These are phyloP conservation scores for Saccharomyces hybrid DNA, from an alignment of 1,139 yeast genomes.

Conservation along the genomic window DNA sequence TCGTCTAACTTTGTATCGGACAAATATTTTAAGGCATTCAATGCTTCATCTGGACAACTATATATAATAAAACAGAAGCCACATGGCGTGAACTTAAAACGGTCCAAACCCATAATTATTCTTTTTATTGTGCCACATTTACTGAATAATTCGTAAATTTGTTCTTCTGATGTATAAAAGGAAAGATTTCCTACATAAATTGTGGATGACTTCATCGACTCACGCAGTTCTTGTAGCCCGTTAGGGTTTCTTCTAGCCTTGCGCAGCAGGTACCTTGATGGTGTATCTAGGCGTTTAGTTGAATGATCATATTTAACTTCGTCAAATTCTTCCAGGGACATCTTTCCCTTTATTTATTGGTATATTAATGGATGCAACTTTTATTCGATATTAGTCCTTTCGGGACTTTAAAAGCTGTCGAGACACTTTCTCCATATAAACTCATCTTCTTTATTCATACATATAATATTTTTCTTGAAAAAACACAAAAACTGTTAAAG, in stretches of 20 bases:
- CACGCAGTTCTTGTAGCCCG: constrained; percentile 52
- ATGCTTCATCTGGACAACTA: constrained; percentile 57
- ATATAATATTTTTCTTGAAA: neutral
- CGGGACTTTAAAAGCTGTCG: neutral
- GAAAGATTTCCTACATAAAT: constrained; percentile 83
- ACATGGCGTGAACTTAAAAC: constrained; percentile 84
- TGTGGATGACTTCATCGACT: constrained; percentile 60
- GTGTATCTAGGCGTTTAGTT: constrained; percentile 66
- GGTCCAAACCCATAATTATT: constrained; percentile 88
- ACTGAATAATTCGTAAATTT: constrained; percentile 74
- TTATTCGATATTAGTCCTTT: neutral
- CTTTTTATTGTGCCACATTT: constrained; percentile 70
- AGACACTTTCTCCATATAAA: neutral
- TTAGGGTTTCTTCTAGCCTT: constrained; percentile 51
- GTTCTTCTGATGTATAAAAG: constrained; percentile 89
- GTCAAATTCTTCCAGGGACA: constrained; percentile 37
- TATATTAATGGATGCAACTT: neutral
- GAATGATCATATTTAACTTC: constrained; percentile 39
- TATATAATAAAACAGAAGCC: constrained; percentile 92
- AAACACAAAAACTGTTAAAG: neutral
- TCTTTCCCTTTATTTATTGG: constrained; percentile 2
- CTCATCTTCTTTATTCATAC: neutral
- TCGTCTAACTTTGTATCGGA: constrained; percentile 79
- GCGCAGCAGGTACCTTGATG: constrained; percentile 65
- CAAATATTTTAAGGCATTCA: constrained; percentile 73